phyloP scores from a whole-genome alignment of 371 early-diverging fungal genomes.

The Phascolomyces articulosus region DNA sequence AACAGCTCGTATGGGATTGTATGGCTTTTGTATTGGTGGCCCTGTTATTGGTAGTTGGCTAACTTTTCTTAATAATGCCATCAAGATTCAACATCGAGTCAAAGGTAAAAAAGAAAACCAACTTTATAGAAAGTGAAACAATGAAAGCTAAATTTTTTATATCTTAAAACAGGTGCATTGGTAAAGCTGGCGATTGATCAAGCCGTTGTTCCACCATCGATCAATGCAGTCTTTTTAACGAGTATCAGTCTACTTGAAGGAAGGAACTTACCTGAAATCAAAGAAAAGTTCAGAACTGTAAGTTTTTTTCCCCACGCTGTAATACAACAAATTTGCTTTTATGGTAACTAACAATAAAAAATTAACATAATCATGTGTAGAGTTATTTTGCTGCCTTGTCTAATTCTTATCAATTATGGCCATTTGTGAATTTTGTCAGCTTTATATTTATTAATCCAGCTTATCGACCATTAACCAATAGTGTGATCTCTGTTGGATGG shows the following conservation, averaged over 20 bases:
- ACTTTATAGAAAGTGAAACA: too few relatives aligned
- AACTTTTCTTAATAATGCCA: conserved; percentile 23
- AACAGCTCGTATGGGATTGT: conserved; percentile 25
- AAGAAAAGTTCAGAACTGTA: conserved; percentile 54
- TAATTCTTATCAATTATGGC: conserved; percentile 78
- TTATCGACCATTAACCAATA: conserved; percentile 73
- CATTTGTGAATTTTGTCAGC: conserved; percentile 73
- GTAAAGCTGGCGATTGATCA: conserved; percentile 67
- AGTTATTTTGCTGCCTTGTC: conserved; percentile 48
- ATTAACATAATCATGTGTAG: conserved; percentile 1
- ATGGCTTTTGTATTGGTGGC: conserved; percentile 29
- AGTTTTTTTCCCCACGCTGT: not conserved
- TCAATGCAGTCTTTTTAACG: conserved; percentile 63
- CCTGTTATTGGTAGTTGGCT: conserved; percentile 37
- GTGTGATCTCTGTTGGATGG: conserved; percentile 70
- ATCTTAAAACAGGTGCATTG: conserved; percentile 14
- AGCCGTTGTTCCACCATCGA: conserved; percentile 66
- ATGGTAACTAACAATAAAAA: too few relatives aligned
- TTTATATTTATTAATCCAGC: conserved; percentile 69
- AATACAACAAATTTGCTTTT: too few relatives aligned
- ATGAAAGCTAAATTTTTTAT: not conserved
- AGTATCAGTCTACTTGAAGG: conserved; percentile 69
- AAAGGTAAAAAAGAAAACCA: not conserved
- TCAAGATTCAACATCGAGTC: conserved; percentile 22
- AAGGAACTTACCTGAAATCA: conserved; percentile 44